Evolutionary conservation across 768 basidiomycete species (phyloP), one percentile per base, ranked within the genome.

Genomic region (Calvatia gigantea): DNA sequence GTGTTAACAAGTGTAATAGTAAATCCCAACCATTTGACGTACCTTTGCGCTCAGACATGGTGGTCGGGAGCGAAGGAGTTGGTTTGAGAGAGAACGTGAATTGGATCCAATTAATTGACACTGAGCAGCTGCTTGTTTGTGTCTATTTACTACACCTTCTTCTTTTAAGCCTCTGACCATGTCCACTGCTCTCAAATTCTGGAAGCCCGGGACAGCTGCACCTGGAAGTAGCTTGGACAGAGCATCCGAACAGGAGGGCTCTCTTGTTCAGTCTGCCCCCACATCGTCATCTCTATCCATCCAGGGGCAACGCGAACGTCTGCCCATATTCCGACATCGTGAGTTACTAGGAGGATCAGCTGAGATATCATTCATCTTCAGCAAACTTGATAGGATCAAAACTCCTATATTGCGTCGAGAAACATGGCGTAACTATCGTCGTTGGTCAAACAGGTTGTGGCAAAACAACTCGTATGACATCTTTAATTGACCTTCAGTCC

Each of bases 371-470:
- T 50, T 2, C n/a, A 8, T n/a, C 9, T 57, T n/a, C 51, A 37
- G 17, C 57, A 45, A n/a, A n/a, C n/a, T 6, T 56, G 39, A 7
- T 66, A 95, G 93, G 85, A 49, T 79, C 91, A 42, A 86, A 85
- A 58, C 74, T 98, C 2, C 70, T 98, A 6, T 89, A 91, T 64
- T 86, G 87, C 56, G 71, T 98, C 23, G 96, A 98, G 72, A 85
- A 81, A 51, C 80, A 87, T 65, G 87, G 88, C 3, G 88, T 94
- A 7, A 79, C 87, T 2, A 91, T 98, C 47, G 86, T 98, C 4
- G 90, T 96, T 7, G 96, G 91, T 7, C 91, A 98, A 64, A 98
- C 97, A 0, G 97, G 97, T 2, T 97, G 91, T 56, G 97, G 97
- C 43, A 98, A 99, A 73, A 96, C 94, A 6, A 99, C 96, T 60